Conservation (phyloP, 2,329 filamentous ascomycete genomes). For the Chrysoporthe deuterocubensis region DNA sequence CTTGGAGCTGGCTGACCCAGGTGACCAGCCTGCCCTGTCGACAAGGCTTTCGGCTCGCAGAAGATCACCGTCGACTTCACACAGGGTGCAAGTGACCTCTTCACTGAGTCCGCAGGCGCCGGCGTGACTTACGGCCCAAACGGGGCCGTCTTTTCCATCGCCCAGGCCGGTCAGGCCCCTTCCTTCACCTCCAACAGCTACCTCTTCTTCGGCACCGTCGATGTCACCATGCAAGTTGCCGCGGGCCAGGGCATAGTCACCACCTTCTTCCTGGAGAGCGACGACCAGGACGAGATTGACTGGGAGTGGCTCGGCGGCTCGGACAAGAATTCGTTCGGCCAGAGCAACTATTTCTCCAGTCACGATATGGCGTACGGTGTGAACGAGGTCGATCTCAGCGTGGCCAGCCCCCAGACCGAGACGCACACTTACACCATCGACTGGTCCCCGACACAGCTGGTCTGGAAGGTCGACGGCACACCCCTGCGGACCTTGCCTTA, state of each 20-base stretch:
- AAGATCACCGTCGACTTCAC: constrained; percentile 46
- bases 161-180: constrained; percentile 65
- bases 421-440: constrained; percentile 70
- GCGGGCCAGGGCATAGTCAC: constrained; percentile 86
- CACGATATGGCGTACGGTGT: constrained; percentile 69
- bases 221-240: constrained; percentile 77
- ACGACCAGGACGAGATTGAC: constrained; percentile 91
- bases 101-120: constrained; percentile 69
- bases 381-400: constrained; percentile 36
- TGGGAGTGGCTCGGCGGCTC: constrained; percentile 93
- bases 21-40: constrained; percentile 65
- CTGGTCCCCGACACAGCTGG: constrained; percentile 63
- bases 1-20: constrained; percentile 5
- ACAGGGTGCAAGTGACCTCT: constrained; percentile 54
- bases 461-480: constrained; percentile 62
- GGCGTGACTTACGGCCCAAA: constrained; percentile 48
- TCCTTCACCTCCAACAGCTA: constrained; percentile 82
- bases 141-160: constrained; percentile 69
- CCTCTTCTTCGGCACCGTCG: constrained; percentile 94
- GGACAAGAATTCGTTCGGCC: constrained; percentile 63
- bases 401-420: constrained; percentile 55
- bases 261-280: constrained; percentile 86
- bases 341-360: constrained; percentile 86
- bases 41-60: constrained; percentile 74
- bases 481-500: constrained; percentile 51